These are phyloP conservation scores for Echium plantagineum DNA, from an alignment of 257 asterid genomes.

Conservation along the genomic window DNA sequence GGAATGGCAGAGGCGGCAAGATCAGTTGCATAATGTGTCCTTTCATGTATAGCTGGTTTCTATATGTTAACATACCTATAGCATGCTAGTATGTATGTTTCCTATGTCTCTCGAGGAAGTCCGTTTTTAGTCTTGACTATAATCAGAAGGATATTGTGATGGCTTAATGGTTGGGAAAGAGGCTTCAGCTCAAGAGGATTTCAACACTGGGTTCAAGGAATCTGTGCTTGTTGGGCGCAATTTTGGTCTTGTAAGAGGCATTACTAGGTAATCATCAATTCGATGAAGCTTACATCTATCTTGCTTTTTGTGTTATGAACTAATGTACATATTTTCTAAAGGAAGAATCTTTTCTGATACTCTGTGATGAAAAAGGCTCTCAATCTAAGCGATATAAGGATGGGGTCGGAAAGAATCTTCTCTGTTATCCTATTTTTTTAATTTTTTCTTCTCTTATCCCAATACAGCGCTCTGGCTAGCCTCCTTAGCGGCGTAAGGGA, in stretches of 20 bases:
- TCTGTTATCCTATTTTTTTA: neutral
- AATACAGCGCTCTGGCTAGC: conserved; percentile 44
- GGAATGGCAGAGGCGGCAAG: conserved; percentile 65
- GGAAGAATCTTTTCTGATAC: neutral
- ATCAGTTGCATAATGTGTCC: conserved; percentile 72
- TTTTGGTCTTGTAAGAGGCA: conserved; percentile 72
- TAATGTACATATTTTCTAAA: neutral
- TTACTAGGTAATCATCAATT: conserved; percentile 41
- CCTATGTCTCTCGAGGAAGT: neutral
- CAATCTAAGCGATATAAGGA: too few species aligned
- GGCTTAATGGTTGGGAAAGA: conserved; percentile 83
- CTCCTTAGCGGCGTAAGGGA: conserved; percentile 45
- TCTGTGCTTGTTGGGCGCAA: conserved; percentile 54
- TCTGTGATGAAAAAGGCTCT: too few species aligned
- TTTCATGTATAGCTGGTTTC: conserved; percentile 1
- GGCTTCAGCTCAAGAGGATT: conserved; percentile 75
- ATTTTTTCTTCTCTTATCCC: conserved; percentile 8
- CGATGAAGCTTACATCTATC: neutral
- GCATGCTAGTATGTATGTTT: conserved; percentile 1
- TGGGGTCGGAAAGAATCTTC: neutral
- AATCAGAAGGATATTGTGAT: conserved; percentile 88
- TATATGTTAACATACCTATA: conserved; percentile 1
- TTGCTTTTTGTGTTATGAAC: neutral
- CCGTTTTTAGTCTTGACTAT: conserved; percentile 13
- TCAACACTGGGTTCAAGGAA: conserved; percentile 58